phyloP scores from a whole-genome alignment of 1,284 basidiomycete species.

The Gomphus bonarii region DNA sequence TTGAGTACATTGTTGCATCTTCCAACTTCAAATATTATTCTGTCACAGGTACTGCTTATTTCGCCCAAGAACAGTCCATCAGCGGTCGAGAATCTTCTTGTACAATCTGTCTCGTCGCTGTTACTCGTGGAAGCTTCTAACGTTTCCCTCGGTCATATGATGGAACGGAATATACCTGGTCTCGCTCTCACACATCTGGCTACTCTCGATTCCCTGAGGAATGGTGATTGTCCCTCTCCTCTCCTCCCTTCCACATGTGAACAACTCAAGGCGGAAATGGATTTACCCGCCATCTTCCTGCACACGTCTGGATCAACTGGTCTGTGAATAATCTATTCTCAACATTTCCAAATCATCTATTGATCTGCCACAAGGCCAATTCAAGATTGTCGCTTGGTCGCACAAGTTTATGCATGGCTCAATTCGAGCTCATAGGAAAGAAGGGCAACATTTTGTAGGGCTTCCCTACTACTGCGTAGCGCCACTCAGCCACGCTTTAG shows the following conservation, averaged over 20 bases:
- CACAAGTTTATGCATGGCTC: background rate
- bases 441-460: background rate
- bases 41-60: background rate
- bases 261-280: background rate
- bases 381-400: background rate
- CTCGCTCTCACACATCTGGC: background rate
- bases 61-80: constrained; percentile 1
- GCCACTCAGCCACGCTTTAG: constrained; percentile 18
- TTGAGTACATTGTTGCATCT: background rate
- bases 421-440: background rate
- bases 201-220: background rate
- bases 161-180: background rate
- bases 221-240: background rate
- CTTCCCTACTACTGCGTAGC: constrained; percentile 17
- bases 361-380: background rate
- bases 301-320: constrained; percentile 6
- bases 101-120: background rate
- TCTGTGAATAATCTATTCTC: background rate
- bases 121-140: background rate
- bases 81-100: constrained; percentile 3
- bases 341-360: background rate
- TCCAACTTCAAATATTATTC: background rate
- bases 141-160: background rate
- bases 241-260: background rate
- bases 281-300: background rate